Evolutionary conservation across 2,329 filamentous ascomycete species (phyloP).

Genomic region (Nemania bipapillata): DNA sequence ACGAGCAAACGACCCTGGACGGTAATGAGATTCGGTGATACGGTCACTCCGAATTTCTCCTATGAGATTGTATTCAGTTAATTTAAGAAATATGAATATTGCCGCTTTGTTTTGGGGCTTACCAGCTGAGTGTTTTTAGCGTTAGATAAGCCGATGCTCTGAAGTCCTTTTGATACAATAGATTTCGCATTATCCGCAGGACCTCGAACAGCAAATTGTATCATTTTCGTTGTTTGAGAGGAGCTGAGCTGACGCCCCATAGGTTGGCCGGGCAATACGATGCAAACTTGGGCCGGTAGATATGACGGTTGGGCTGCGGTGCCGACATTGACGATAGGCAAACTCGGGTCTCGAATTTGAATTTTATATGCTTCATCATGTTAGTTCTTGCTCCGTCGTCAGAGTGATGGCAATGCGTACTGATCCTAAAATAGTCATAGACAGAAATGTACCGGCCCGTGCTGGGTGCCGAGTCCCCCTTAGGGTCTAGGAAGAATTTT

Average conservation of each 20-base stretch:
- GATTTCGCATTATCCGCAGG: constrained; percentile 67
- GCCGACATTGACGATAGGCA: constrained; percentile 71
- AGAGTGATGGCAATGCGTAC: constrained; percentile 16
- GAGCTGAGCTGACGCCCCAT: constrained; percentile 62
- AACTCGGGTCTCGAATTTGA: constrained; percentile 8
- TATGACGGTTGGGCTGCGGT: constrained; percentile 64
- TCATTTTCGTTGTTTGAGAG: constrained; percentile 68
- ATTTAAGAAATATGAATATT: background rate
- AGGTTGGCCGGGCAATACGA: constrained; percentile 66
- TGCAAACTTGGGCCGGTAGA: constrained; percentile 68
- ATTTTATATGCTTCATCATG: constrained; percentile 1
- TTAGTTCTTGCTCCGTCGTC: background rate
- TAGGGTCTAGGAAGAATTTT: constrained; percentile 60
- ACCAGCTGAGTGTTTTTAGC: constrained; percentile 40
- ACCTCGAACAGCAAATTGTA: constrained; percentile 67
- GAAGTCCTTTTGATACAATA: constrained; percentile 63
- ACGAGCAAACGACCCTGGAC: constrained; percentile 23
- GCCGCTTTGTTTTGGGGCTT: background rate
- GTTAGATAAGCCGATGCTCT: constrained; percentile 59
- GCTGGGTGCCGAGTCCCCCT: constrained; percentile 36
- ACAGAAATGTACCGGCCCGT: constrained; percentile 28
- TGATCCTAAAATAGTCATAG: constrained; percentile 29
- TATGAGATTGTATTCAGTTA: constrained; percentile 38
- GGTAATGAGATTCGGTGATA: constrained; percentile 21
- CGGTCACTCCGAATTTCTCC: constrained; percentile 58